phyloP scores from a whole-genome alignment of 495 filamentous ascomycete genomes.

The Podospora anserina region DNA sequence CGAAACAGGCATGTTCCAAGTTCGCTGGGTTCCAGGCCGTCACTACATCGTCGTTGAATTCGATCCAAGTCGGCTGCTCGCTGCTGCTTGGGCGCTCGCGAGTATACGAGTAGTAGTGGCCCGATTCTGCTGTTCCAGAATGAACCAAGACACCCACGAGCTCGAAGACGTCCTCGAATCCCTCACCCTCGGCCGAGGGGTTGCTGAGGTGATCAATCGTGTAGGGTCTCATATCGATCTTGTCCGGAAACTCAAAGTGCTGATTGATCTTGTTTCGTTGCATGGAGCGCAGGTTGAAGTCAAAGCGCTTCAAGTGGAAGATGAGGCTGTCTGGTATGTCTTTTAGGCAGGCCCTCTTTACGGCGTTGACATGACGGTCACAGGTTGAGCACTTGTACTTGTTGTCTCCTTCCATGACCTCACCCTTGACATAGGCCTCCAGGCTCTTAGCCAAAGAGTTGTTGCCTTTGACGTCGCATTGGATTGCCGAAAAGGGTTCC shows the following conservation, averaged over 20 bases:
- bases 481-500: conserved; percentile 92
- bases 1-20: conserved; percentile 76
- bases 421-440: conserved; percentile 89
- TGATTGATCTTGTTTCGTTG: conserved; percentile 94
- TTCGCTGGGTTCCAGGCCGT: conserved; percentile 66
- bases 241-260: conserved; percentile 78
- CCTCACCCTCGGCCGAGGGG: conserved; percentile 44
- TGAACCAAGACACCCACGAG: conserved; percentile 91
- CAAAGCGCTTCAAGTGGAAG: conserved; percentile 95
- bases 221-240: conserved; percentile 88
- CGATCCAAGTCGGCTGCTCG: conserved; percentile 64
- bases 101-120: conserved; percentile 96
- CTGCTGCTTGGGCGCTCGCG: conserved; percentile 66
- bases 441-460: conserved; percentile 78
- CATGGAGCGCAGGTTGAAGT: conserved; percentile 84
- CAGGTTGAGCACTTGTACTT: conserved; percentile 97
- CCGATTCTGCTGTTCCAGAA: conserved; percentile 86
- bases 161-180: conserved; percentile 71
- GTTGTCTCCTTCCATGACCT: conserved; percentile 97
- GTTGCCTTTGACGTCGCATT: conserved; percentile 97
- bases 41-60: conserved; percentile 90
- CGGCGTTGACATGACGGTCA: conserved; percentile 85
- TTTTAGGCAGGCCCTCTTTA: conserved; percentile 89
- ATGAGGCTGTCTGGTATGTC: conserved; percentile 93
- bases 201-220: conserved; percentile 81